Evolutionary conservation across 306 rosid genomes (phyloP).

Genomic region (Hylodesmum podocarpum): DNA sequence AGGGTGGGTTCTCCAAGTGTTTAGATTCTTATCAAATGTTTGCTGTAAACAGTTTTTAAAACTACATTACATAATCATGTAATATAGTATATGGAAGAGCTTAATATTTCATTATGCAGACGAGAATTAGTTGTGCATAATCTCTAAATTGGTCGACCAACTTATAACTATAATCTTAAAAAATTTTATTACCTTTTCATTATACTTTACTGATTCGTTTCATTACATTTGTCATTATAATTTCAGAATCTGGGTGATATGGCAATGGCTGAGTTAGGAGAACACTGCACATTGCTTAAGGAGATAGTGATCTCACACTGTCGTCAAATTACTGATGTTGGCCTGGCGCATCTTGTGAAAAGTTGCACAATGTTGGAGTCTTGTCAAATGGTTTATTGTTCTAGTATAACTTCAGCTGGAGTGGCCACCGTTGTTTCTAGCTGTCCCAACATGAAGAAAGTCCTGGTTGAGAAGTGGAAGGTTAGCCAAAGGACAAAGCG

Average conservation of each 20-base stretch:
- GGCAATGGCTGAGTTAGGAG: slow-evolving; percentile 76
- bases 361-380: slow-evolving; percentile 61
- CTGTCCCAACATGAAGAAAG: slow-evolving; percentile 71
- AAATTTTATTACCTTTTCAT: neutral
- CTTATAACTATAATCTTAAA: neutral
- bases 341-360: slow-evolving; percentile 61
- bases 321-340: slow-evolving; percentile 71
- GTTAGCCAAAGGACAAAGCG: slow-evolving; percentile 76
- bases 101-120: neutral
- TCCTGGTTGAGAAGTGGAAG: slow-evolving; percentile 80
- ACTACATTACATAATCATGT: neutral
- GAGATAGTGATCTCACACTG: slow-evolving; percentile 73
- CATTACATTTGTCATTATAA: neutral
- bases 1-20: too few relatives aligned
- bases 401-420: slow-evolving; percentile 63
- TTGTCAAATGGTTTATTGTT: slow-evolving; percentile 83
- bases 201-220: neutral
- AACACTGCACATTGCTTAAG: slow-evolving; percentile 65
- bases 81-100: neutral
- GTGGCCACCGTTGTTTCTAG: slow-evolving; percentile 75
- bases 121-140: neutral
- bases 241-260: slow-evolving; percentile 75
- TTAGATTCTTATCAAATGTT: too few relatives aligned
- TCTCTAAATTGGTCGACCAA: neutral
- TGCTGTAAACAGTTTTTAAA: neutral